phyloP scores from a whole-genome alignment of 257 asterid genomes.

The Nicotiana undulata region DNA sequence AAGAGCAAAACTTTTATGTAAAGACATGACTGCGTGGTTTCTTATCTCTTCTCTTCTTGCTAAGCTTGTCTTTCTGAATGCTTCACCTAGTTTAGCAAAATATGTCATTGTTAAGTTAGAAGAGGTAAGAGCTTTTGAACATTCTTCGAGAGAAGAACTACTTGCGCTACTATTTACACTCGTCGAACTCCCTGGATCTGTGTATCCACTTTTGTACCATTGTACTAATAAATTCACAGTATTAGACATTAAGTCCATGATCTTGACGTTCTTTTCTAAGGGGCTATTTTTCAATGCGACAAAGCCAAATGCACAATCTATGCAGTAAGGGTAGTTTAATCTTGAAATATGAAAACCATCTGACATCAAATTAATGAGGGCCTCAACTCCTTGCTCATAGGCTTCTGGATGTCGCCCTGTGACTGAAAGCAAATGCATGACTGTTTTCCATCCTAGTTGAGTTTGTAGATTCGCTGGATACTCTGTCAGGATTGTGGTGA shows the following conservation, averaged over 20 bases:
- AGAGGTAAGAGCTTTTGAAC: constrained; percentile 30
- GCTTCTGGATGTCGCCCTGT: constrained; percentile 91
- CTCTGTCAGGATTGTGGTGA: constrained; percentile 49
- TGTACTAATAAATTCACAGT: constrained; percentile 61
- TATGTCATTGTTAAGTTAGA: constrained; percentile 38
- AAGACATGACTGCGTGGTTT: constrained; percentile 71
- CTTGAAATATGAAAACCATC: constrained; percentile 41
- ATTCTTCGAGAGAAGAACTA: constrained; percentile 45
- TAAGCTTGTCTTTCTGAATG: constrained; percentile 73
- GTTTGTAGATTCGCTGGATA: constrained; percentile 58
- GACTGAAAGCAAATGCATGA: constrained; percentile 62
- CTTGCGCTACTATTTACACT: constrained; percentile 39
- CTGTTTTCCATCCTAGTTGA: constrained; percentile 71
- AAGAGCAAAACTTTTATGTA: constrained; percentile 53
- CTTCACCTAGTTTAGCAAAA: constrained; percentile 72
- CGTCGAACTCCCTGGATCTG: constrained; percentile 58
- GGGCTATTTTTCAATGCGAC: constrained; percentile 77
- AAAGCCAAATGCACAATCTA: constrained; percentile 79
- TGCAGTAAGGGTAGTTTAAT: constrained; percentile 56
- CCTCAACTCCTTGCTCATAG: constrained; percentile 65
- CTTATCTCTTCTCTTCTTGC: constrained; percentile 86
- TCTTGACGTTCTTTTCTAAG: constrained; percentile 54
- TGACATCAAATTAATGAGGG: constrained; percentile 52
- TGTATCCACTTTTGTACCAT: constrained; percentile 63
- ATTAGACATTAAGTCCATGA: constrained; percentile 70